Evolutionary conservation across 1,284 basidiomycete species (phyloP).

Genomic region (Mycosarcoma mackinlayi): DNA sequence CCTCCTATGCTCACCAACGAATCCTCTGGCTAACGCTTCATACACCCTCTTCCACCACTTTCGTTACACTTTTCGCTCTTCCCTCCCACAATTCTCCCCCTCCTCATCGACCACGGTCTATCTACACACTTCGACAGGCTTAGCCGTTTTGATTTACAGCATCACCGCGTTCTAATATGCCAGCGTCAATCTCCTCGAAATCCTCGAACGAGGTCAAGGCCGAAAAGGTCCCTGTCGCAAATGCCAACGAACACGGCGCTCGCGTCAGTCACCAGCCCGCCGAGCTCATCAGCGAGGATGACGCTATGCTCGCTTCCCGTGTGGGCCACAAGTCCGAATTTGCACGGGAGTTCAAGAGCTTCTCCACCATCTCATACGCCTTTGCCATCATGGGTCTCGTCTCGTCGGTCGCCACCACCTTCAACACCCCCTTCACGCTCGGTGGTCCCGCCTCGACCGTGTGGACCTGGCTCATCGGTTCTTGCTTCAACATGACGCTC

Average conservation of each 20-base stretch:
- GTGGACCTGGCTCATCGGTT: slow-evolving; percentile 67
- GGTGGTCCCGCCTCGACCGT: slow-evolving; percentile 63
- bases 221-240: slow-evolving; percentile 27
- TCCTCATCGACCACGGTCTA: not conserved
- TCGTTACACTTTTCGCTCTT: not conserved
- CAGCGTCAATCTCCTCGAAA: slow-evolving; percentile 42
- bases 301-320: slow-evolving; percentile 58
- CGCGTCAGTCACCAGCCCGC: slow-evolving; percentile 49
- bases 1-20: slow-evolving; percentile 17
- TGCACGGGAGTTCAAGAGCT: slow-evolving; percentile 66
- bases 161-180: slow-evolving; percentile 20
- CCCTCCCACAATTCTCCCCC: not conserved
- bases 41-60: not conserved
- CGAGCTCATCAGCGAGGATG: slow-evolving; percentile 57
- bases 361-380: slow-evolving; percentile 66
- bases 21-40: slow-evolving; percentile 5
- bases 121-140: not conserved
- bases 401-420: slow-evolving; percentile 66
- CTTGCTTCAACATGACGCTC: slow-evolving; percentile 64
- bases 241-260: slow-evolving; percentile 34
- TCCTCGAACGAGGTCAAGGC: slow-evolving; percentile 39
- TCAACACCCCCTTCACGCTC: slow-evolving; percentile 63
- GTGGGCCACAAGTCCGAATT: slow-evolving; percentile 66
- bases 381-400: slow-evolving; percentile 67
- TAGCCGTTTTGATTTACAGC: not conserved